A percentile compares a stretch with the other conserved stretches of the same genome.
Evolutionary conservation across 345 rosid genomes (phyloP).

Genomic region (Lumnitzera littorea): DNA sequence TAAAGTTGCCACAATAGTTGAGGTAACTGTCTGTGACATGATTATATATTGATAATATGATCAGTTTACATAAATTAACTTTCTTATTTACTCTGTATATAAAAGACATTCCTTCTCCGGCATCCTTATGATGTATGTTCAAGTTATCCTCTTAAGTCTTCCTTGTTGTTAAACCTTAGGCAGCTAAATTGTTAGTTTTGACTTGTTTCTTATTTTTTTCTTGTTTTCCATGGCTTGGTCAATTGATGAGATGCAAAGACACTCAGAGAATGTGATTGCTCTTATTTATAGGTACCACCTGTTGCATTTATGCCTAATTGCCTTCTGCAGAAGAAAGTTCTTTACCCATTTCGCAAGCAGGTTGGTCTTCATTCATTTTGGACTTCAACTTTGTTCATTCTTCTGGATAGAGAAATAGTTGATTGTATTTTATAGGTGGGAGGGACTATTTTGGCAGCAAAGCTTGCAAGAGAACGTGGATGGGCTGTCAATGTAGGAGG

Average conservation of each 20-base stretch:
- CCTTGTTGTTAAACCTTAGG: no score
- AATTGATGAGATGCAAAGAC: slow-evolving; percentile 4
- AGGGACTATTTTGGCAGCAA: slow-evolving; percentile 86
- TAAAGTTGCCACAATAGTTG: slow-evolving; percentile 67
- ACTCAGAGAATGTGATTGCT: slow-evolving; percentile 4
- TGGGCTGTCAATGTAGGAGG: slow-evolving; percentile 98
- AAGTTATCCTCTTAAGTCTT: no score
- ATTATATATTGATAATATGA: no score
- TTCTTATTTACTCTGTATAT: no score
- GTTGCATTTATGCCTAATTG: slow-evolving; percentile 70
- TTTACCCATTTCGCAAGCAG: slow-evolving; percentile 78
- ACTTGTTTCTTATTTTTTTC: not conserved
- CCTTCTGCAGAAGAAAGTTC: slow-evolving; percentile 73
- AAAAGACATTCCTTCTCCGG: no score
- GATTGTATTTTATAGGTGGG: slow-evolving; percentile 50
- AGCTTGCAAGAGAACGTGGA: slow-evolving; percentile 78
- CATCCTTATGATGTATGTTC: no score
- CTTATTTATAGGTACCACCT: slow-evolving; percentile 66
- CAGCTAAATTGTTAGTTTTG: no score
- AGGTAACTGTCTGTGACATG: slow-evolving; percentile 31
- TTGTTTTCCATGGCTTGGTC: not conserved
- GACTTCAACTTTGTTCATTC: not conserved
- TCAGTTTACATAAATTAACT: no score
- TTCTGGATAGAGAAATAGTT: not conserved
- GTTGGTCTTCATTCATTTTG: slow-evolving; percentile 19